Evolutionary conservation across 768 basidiomycete genomes (phyloP).

Genomic region (Hydnum rufescens): DNA sequence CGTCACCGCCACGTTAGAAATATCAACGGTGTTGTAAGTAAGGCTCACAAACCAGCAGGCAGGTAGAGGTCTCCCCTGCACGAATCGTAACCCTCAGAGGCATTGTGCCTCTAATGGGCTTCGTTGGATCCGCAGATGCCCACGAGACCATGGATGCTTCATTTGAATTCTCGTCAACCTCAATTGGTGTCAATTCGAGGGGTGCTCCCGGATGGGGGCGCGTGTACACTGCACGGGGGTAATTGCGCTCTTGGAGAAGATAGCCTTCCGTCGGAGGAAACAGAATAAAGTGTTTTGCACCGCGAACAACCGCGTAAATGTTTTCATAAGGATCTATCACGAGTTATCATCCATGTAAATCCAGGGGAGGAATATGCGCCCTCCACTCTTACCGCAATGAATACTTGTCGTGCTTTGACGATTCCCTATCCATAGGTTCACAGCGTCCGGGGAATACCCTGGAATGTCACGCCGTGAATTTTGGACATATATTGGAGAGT

Average conservation of each 20-base stretch:
- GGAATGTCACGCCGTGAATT: constrained; percentile 1
- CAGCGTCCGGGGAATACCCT: constrained; percentile 63
- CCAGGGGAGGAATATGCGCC: background rate
- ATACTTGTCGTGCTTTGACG: constrained; percentile 59
- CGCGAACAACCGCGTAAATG: constrained; percentile 72
- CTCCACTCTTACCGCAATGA: constrained; percentile 45
- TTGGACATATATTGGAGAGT: background rate
- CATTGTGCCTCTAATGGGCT: constrained; percentile 25
- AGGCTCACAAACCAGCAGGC: no score
- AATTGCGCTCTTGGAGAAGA: constrained; percentile 45
- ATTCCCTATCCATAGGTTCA: constrained; percentile 85
- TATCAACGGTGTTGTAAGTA: no score
- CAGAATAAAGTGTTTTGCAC: constrained; percentile 68
- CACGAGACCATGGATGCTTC: constrained; percentile 37
- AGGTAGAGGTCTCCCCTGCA: constrained; percentile 73
- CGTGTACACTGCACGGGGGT: constrained; percentile 46
- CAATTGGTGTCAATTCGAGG: constrained; percentile 16
- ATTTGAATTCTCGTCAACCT: background rate
- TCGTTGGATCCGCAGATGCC: constrained; percentile 57
- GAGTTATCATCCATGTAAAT: background rate
- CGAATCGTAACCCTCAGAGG: constrained; percentile 46
- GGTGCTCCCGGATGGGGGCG: constrained; percentile 19
- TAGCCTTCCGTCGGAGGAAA: constrained; percentile 80
- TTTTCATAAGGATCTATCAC: constrained; percentile 79
- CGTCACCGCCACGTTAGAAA: no score